Evolutionary conservation across 1,284 basidiomycete genomes (phyloP), one percentile per base, ranked within the genome.

Genomic region (Boletus sp.): DNA sequence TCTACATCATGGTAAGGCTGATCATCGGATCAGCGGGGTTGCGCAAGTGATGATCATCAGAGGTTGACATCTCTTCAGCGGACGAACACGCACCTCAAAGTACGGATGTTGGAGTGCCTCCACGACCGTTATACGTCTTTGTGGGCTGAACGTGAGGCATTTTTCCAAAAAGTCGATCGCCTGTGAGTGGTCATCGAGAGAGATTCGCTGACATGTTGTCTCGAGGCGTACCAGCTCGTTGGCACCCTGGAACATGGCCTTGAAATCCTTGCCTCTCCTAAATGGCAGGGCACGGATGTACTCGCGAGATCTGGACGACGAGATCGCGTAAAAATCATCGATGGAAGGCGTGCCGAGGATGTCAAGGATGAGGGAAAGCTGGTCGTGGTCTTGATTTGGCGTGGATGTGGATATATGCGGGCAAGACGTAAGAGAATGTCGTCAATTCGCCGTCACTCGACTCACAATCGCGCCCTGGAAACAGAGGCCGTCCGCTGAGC

Each of bases 231-330:
- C 87, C 68, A 92, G 77, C 5, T 93, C 91, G 69, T 93, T 95
- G 17, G 94, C 93, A 56, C 86, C 88, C 0, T 91, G 89, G 72
- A 94, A 95, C 62, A 97, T 80, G 51, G 82, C 76, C 46, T 79
- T 74, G 67, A 97, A 92, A 59, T 90, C 87, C 69, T 84, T 89
- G 72, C 92, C 91, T 79, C 93, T 95, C 61, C 94, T 84, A 77
- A 97, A 96, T 0, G 95, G 95, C 33, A 98, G 80, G 0, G 95
- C 93, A 6, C 96, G 90, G 67, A 98, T 93, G 71, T 97, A 97
- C 72, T 97, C 95, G 61, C 94, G 83, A 49, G 93, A 95, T 35
- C 93, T 81, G 23, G 86, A 82, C 14, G 92, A 93, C 38, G 90
- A 94, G 73, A 97, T 96, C 4, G 91, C 91, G 69, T 95, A 94